These are phyloP conservation scores for Bacidia gigantensis DNA, from an alignment of 495 filamentous ascomycete genomes.

Conservation along the genomic window DNA sequence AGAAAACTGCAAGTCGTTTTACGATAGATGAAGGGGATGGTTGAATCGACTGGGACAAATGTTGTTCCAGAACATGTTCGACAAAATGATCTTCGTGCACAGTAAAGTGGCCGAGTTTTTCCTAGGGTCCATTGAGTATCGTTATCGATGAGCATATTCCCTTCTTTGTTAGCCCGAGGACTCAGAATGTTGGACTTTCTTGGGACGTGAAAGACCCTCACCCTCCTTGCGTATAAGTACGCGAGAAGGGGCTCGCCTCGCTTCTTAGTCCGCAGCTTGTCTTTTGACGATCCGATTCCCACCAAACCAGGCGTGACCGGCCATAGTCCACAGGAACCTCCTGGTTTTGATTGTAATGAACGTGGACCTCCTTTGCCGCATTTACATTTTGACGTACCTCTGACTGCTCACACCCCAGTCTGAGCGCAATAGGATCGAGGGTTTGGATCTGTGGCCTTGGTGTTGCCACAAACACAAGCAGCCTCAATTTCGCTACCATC, in stretches of 20 bases:
- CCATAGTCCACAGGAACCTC: background rate
- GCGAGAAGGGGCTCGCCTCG: conserved; percentile 1
- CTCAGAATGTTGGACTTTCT: background rate
- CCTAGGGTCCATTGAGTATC: background rate
- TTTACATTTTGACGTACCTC: background rate
- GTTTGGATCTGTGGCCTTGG: background rate
- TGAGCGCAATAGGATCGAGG: conserved; percentile 1
- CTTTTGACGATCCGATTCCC: background rate
- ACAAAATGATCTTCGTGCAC: background rate
- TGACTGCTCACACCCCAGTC: background rate
- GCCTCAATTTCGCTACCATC: conserved; percentile 1
- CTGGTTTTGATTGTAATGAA: background rate
- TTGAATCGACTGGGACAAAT: conserved; percentile 2
- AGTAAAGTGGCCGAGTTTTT: conserved; percentile 3
- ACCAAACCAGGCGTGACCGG: background rate
- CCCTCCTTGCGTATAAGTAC: conserved; percentile 1
- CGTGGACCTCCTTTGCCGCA: too few relatives aligned
- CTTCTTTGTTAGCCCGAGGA: conserved; percentile 1
- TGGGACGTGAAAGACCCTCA: background rate
- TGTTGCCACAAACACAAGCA: background rate
- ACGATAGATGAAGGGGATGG: background rate
- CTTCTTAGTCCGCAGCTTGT: background rate
- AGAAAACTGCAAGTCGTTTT: background rate
- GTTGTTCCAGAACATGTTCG: background rate
- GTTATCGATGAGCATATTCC: conserved; percentile 2